Evolutionary conservation across 2,329 filamentous ascomycete species (phyloP), one percentile per base, ranked within the genome.

Genomic region (Mariannaea sp.): DNA sequence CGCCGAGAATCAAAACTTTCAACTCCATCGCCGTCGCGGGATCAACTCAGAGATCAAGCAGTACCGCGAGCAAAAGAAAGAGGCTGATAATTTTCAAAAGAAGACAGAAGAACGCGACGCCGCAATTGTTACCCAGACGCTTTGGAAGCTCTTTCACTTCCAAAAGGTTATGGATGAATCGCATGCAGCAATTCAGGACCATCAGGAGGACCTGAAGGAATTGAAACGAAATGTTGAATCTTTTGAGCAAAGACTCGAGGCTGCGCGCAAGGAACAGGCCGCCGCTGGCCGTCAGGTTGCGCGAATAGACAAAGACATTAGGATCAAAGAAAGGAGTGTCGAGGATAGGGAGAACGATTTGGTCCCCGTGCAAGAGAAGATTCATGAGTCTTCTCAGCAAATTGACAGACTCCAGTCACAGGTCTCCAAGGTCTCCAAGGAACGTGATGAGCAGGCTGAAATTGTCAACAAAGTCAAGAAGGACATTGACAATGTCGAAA

Each of bases 41-140:
- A 97, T 99, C 75, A 97, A 97, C 71, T 93, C 92, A 3, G 94
- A 99, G 73, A 95, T 99, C 71, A 96, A 94, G 70, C 92, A 96
- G 66, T 99, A 97, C 67, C 89, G 96, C 67, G 92, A 97, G 70
- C 93, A 97, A 73, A 97, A 97, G 76, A 87, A 86, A 62, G 94
- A 97, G 69, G 93, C 93, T 5, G 94, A 99, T 61, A 93, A 88
- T 64, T 99, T 93, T 69, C 89, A 95, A 68, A 86, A 84, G 59
- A 97, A 97, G 73, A 89, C 89, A 1, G 89, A 94, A 48, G 91
- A 97, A 71, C 86, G 90, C 43, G 93, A 99, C 69, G 84, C 90
- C 48, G 94, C 93, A 7, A 89, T 97, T 51, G 90, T 97, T 49
- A 92, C 89, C 1, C 93, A 97, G 61, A 92, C 95, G 27, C 77